Conservation (phyloP, 2,329 filamentous ascomycete genomes). For the Aspergillus flavus region DNA sequence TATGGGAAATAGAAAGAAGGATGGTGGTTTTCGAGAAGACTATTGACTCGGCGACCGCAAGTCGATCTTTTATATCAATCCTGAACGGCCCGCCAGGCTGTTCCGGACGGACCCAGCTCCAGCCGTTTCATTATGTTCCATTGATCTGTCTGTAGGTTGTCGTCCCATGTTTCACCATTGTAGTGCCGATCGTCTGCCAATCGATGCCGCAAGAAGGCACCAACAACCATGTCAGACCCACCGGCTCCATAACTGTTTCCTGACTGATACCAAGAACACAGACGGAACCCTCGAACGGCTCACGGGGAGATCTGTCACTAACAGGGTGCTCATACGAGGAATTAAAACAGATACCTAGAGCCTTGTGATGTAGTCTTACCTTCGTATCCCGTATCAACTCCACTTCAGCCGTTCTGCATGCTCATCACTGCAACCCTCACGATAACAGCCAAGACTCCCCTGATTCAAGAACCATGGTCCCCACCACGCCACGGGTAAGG, state of each 20-base stretch:
- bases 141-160: background rate
- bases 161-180: background rate
- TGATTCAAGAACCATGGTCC: background rate
- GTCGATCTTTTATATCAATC: background rate
- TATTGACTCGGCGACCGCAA: background rate
- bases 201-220: background rate
- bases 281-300: background rate
- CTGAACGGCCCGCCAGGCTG: background rate
- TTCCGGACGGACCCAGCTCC: background rate
- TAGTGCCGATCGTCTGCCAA: background rate
- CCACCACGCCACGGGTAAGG: background rate
- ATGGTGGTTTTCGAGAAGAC: background rate
- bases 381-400: background rate
- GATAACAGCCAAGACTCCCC: background rate
- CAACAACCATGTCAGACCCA: background rate
- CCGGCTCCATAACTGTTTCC: background rate
- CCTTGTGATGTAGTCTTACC: background rate
- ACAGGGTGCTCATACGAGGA: background rate
- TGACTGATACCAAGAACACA: background rate
- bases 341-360: background rate
- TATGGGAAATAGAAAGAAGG: background rate
- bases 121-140: constrained; percentile 1
- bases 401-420: background rate
- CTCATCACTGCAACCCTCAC: background rate
- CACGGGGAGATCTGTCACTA: background rate